Percentiles rank a stretch among this genome's conserved stretches.
These are phyloP conservation scores for Kluyveromyces lactis DNA, from an alignment of 805 yeast genomes.

Conservation along the genomic window DNA sequence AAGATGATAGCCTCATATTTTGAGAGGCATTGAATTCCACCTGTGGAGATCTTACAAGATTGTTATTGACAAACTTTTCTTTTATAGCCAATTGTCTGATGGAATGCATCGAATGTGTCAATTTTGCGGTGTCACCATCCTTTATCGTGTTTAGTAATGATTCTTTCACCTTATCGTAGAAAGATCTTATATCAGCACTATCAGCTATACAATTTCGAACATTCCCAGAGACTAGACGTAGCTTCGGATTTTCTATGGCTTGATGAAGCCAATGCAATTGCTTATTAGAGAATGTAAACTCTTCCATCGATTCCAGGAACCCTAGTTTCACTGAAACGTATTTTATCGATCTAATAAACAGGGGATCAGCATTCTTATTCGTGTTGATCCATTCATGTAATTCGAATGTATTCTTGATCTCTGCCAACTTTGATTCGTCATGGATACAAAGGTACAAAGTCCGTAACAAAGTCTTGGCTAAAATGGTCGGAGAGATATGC, in stretches of 20 bases:
- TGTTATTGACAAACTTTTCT: too few species aligned
- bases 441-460: not conserved
- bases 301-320: not conserved
- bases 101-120: not conserved
- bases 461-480: slow-evolving; percentile 1
- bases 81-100: too few species aligned
- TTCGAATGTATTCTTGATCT: not conserved
- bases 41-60: too few species aligned
- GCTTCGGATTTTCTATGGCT: not conserved
- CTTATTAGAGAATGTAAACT: not conserved
- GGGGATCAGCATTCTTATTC: not conserved
- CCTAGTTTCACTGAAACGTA: not conserved
- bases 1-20: slow-evolving; percentile 8
- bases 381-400: not conserved
- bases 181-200: not conserved
- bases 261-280: slow-evolving; percentile 1
- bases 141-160: not conserved
- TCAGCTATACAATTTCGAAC: not conserved
- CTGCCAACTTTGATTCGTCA: not conserved
- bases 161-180: not conserved
- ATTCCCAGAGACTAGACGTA: not conserved
- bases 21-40: too few species aligned
- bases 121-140: not conserved
- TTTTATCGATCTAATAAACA: not conserved
- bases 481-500: not conserved